Conservation (phyloP, 805 yeast species). For the Metschnikowia matae region DNA sequence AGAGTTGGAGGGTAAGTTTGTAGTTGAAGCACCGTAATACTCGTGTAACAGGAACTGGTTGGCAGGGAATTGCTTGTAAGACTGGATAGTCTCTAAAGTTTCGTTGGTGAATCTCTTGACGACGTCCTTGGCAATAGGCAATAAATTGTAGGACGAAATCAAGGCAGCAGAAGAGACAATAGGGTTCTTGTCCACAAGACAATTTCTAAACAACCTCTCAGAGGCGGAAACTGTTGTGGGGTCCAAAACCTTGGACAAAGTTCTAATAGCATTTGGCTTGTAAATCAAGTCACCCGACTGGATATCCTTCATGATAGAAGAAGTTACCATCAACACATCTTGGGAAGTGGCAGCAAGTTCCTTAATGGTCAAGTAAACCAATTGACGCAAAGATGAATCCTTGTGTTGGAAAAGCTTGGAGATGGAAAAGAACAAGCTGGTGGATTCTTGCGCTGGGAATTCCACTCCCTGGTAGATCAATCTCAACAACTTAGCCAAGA, state of each 20-base stretch:
- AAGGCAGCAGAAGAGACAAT: constrained; percentile 90
- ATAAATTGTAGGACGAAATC: constrained; percentile 82
- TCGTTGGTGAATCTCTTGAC: constrained; percentile 93
- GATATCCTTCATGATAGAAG: constrained; percentile 96
- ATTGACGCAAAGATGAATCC: constrained; percentile 82
- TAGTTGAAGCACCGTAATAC: constrained; percentile 49
- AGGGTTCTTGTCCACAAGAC: constrained; percentile 88
- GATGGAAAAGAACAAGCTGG: constrained; percentile 87
- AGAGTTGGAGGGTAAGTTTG: constrained; percentile 60
- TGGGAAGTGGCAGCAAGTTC: constrained; percentile 81
- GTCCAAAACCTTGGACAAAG: constrained; percentile 85
- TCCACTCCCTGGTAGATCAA: constrained; percentile 81
- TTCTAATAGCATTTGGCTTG: constrained; percentile 93
- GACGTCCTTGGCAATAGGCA: constrained; percentile 86
- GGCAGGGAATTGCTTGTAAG: constrained; percentile 51
- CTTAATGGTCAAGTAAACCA: constrained; percentile 90
- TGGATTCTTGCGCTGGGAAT: constrained; percentile 85
- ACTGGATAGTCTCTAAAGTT: constrained; percentile 81
- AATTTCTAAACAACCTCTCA: constrained; percentile 87
- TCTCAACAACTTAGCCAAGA: constrained; percentile 79
- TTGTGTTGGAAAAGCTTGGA: constrained; percentile 93
- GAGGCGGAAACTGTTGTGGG: constrained; percentile 87
- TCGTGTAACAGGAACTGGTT: constrained; percentile 51
- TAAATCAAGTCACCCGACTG: constrained; percentile 82
- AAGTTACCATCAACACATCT: constrained; percentile 95